A percentile compares a stretch with the other conserved stretches of the same genome.
Conservation (phyloP, 345 rosid genomes). For the Trapa bicornis region DNA sequence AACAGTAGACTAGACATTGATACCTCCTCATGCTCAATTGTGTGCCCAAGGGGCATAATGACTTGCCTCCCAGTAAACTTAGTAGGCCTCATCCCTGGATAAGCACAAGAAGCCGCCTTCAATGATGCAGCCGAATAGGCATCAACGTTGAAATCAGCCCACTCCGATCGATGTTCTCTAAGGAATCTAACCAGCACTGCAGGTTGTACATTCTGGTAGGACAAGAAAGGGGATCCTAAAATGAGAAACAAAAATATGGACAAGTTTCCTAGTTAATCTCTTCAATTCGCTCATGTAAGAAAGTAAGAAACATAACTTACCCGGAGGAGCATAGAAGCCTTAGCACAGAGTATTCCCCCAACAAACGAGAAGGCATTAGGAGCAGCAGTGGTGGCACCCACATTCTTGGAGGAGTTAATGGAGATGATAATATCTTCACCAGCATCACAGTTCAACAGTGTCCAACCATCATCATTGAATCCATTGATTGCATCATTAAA, state of each 20-base stretch:
- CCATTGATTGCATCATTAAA: slow-evolving; percentile 93
- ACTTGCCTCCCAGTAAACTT: slow-evolving; percentile 93
- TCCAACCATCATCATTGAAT: slow-evolving; percentile 93
- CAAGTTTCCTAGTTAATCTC: neutral
- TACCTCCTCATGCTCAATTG: slow-evolving; percentile 97
- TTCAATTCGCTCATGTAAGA: neutral
- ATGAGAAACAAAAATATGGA: neutral
- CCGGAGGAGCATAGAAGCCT: slow-evolving; percentile 98
- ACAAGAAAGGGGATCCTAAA: slow-evolving; percentile 5
- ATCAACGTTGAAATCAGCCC: slow-evolving; percentile 99
- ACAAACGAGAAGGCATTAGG: slow-evolving; percentile 50
- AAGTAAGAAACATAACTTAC: slow-evolving; percentile 23
- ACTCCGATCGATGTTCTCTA: slow-evolving; percentile 94
- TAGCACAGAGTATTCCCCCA: slow-evolving; percentile 97
- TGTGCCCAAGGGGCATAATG: slow-evolving; percentile 95
- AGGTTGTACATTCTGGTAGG: slow-evolving; percentile 77
- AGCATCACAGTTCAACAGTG: slow-evolving; percentile 69
- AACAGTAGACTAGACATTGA: neutral
- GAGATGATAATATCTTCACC: slow-evolving; percentile 87
- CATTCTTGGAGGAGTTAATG: slow-evolving; percentile 60
- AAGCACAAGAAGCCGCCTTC: slow-evolving; percentile 68
- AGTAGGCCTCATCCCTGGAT: slow-evolving; percentile 86
- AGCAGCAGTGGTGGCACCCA: slow-evolving; percentile 30
- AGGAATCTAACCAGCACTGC: slow-evolving; percentile 87
- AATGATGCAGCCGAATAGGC: slow-evolving; percentile 87